phyloP scores from a whole-genome alignment of 805 yeast genomes.

The Wickerhamomyces hampshirensis region DNA sequence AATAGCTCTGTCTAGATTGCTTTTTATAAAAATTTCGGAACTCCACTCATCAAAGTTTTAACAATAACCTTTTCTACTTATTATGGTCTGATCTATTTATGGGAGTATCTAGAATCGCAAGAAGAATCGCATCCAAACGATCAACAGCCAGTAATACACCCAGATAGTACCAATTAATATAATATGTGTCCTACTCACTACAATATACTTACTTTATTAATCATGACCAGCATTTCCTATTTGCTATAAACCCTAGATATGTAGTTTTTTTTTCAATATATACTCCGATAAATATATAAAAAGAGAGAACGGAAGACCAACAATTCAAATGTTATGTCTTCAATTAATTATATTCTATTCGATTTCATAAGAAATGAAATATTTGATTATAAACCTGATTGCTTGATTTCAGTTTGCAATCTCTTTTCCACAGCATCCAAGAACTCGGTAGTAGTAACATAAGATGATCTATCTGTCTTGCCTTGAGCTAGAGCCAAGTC shows the following conservation, averaged over 20 bases:
- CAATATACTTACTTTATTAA: conserved; percentile 1
- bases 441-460: conserved; percentile 72
- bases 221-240: conserved; percentile 25
- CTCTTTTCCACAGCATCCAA: conserved; percentile 70
- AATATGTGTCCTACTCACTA: neutral
- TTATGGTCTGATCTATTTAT: conserved; percentile 38
- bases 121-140: conserved; percentile 6
- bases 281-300: neutral
- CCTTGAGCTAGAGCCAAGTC: conserved; percentile 75
- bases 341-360: too few relatives aligned
- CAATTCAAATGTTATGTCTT: too few relatives aligned
- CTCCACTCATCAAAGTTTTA: conserved; percentile 42
- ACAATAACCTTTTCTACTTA: conserved; percentile 41
- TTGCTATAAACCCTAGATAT: conserved; percentile 17
- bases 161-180: neutral
- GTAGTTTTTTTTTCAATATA: conserved; percentile 6
- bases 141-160: neutral
- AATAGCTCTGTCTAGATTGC: conserved; percentile 16
- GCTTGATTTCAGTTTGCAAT: conserved; percentile 33
- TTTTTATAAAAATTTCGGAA: conserved; percentile 43
- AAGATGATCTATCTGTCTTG: conserved; percentile 52
- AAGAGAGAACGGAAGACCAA: neutral
- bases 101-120: conserved; percentile 37
- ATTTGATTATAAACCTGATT: conserved; percentile 12
- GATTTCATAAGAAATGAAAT: conserved; percentile 1